Evolutionary conservation across 805 yeast species (phyloP).

Genomic region (Saturnispora quitensis): DNA sequence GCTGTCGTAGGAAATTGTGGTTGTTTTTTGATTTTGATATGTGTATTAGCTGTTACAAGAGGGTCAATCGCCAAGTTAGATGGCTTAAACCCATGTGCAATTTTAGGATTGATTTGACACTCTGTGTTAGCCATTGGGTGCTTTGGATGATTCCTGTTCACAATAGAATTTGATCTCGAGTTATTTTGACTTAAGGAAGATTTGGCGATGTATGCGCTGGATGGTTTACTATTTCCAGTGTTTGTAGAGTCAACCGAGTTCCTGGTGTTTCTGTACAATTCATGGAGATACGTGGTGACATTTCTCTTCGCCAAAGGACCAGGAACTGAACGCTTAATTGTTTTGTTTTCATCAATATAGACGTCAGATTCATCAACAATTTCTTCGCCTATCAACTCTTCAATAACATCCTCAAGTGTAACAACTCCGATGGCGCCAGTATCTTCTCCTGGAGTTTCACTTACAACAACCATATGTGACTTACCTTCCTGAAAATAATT

Average conservation of each 20-base stretch:
- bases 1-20: constrained; percentile 23
- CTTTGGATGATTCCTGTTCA: not conserved
- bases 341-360: constrained; percentile 80
- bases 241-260: constrained; percentile 10
- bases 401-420: constrained; percentile 95
- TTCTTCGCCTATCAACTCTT: constrained; percentile 95
- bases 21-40: constrained; percentile 60
- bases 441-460: constrained; percentile 71
- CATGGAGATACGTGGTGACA: constrained; percentile 59
- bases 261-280: constrained; percentile 32
- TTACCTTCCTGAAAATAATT: constrained; percentile 97
- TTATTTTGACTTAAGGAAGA: not conserved
- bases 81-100: constrained; percentile 37
- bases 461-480: constrained; percentile 92
- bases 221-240: not conserved
- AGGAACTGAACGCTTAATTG: constrained; percentile 68
- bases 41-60: constrained; percentile 50
- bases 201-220: constrained; percentile 9
- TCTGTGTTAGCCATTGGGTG: not conserved
- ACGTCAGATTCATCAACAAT: constrained; percentile 96
- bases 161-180: constrained; percentile 1
- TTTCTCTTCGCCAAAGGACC: constrained; percentile 68
- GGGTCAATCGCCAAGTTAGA: constrained; percentile 66
- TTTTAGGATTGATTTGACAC: constrained; percentile 16
- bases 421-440: constrained; percentile 83